Evolutionary conservation across 2,329 filamentous ascomycete genomes (phyloP).

Genomic region (Trichoderma simmonsii): DNA sequence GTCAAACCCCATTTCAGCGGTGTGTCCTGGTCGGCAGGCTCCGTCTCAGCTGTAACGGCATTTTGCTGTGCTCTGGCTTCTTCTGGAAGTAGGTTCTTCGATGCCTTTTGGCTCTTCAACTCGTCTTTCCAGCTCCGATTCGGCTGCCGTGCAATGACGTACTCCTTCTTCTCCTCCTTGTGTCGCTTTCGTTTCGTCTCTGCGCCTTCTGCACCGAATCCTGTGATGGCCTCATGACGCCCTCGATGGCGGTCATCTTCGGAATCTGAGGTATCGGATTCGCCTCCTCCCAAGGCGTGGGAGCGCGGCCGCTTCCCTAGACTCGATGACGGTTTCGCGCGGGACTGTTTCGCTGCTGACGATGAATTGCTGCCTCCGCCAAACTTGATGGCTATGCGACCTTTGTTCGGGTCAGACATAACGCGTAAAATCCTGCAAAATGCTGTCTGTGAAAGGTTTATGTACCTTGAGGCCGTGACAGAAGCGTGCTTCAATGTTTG

Average conservation of each 20-base stretch:
- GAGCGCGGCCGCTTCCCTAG: constrained; percentile 49
- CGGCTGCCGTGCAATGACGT: constrained; percentile 56
- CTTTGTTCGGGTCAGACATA: constrained; percentile 39
- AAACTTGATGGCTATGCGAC: constrained; percentile 51
- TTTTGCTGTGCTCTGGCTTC: constrained; percentile 48
- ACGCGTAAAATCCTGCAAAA: constrained; percentile 9
- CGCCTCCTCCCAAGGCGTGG: constrained; percentile 40
- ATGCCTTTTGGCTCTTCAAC: constrained; percentile 42
- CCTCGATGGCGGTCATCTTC: constrained; percentile 29
- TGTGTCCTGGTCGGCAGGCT: constrained; percentile 46
- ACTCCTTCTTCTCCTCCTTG: constrained; percentile 34
- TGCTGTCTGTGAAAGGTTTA: neutral
- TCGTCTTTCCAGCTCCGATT: constrained; percentile 64
- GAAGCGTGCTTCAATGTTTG: neutral
- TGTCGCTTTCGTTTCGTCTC: constrained; percentile 38
- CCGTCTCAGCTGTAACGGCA: constrained; percentile 29
- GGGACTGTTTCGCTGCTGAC: constrained; percentile 28
- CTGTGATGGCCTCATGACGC: constrained; percentile 48
- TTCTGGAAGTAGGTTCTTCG: constrained; percentile 58
- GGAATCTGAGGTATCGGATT: constrained; percentile 41
- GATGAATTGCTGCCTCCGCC: constrained; percentile 33
- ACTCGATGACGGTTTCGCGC: constrained; percentile 41
- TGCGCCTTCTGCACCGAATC: constrained; percentile 45
- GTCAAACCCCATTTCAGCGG: constrained; percentile 56
- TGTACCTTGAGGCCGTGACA: neutral